Base-by-base conservation (phyloP, 345 rosid genomes). In the Excoecaria cochinchinensis region DNA sequence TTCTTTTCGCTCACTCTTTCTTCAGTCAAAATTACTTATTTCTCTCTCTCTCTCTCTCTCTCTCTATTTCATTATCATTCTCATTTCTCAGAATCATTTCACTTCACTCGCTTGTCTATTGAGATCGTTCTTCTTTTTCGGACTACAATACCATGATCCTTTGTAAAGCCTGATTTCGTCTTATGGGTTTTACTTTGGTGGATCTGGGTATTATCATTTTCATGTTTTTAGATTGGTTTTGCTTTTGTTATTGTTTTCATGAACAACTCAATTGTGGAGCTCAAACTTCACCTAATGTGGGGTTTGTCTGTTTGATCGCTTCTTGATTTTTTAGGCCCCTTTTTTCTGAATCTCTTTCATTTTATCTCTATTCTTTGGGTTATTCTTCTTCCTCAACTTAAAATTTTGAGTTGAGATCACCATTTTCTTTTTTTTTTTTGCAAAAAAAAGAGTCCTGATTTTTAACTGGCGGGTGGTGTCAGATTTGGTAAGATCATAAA, bases 201-300 rank as follows among this genome's bases (percentile, higher is more conserved):
- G 77, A 78, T 78, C 81, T 72, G 81, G 73, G 76, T 63, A 12
- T 56, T 55, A 36, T 47, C 12, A 10, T 31, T 46, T 70, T 42
- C 16, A 40, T 62, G 69, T 22, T 51, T 70, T 55, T 72, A 31
- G 52, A 39, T 64, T 58, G 38, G 53, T 24, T 36, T 50, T 42
- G 24, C 8, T 65, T 15, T 65, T n/a, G 13, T 48, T 25, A 9
- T 62, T 16, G 38, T 70, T 31, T 46, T 25, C 47, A 40, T 66
- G 46, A 58, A 67, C 42, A 40, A 16, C 24, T 60, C 72, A 66
- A 60, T 48, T 78, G 60, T 73, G 15, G 39, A 72, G 60, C 72
- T 73, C 1, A 47, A 38, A 36, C 51, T 58, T 22, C 40, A 42
- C 60, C 40, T 36, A 22, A 25, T 67, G 5, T 61, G 39, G 58